Evolutionary conservation across 129 eudicot genomes (phyloP).

Genomic region (Centella asiatica): DNA sequence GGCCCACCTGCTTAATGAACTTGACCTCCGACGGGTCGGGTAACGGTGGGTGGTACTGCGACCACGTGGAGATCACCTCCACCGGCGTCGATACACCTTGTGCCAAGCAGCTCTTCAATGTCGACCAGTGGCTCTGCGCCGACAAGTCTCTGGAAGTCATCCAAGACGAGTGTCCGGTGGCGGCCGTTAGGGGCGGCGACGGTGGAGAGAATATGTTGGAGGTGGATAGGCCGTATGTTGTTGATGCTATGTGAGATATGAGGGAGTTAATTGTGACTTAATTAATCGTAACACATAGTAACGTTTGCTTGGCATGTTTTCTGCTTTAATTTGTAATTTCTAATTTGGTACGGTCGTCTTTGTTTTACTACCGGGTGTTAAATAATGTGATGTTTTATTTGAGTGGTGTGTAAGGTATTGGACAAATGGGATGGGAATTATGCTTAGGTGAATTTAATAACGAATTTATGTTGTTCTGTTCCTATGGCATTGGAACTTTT

Average conservation of each 20-base stretch:
- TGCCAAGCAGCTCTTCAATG: conserved; percentile 48
- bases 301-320: no score
- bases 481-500: no score
- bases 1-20: conserved; percentile 59
- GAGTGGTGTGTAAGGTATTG: no score
- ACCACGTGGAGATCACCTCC: conserved; percentile 77
- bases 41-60: conserved; percentile 60
- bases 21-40: conserved; percentile 83
- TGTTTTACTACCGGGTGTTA: no score
- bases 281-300: no score
- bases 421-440: no score
- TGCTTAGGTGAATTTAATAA: no score
- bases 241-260: background rate
- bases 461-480: no score
- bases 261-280: no score
- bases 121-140: conserved; percentile 86
- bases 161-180: conserved; percentile 28
- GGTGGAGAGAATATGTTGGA: conserved; percentile 1
- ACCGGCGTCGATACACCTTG: conserved; percentile 64
- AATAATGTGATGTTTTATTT: no score
- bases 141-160: conserved; percentile 55
- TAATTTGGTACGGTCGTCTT: no score
- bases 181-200: background rate
- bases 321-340: no score
- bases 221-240: background rate